A percentile compares a stretch with the other conserved stretches of the same genome.
phyloP scores from a whole-genome alignment of 2,329 filamentous ascomycete genomes.

The Didymella lethalis region DNA sequence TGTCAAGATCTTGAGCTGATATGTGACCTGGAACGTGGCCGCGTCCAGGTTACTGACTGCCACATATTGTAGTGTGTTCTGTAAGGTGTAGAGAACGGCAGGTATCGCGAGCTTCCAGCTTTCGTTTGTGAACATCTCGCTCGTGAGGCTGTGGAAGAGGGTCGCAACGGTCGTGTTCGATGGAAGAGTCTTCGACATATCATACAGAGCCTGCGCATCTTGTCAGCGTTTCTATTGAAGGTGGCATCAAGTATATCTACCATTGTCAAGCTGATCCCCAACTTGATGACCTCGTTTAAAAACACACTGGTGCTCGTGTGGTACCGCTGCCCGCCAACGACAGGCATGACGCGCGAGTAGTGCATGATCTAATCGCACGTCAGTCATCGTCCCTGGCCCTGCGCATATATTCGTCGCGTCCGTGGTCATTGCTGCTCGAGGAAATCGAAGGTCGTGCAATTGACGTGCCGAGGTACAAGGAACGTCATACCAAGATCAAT shows the following conservation, averaged over 20 bases:
- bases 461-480: conserved; percentile 12
- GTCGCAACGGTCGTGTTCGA: conserved; percentile 81
- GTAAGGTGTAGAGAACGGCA: conserved; percentile 85
- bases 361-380: conserved; percentile 75
- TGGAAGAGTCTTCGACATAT: conserved; percentile 79
- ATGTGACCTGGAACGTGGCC: conserved; percentile 91
- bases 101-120: conserved; percentile 95
- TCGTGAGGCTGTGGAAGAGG: conserved; percentile 80
- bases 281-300: conserved; percentile 89
- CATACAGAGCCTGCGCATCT: conserved; percentile 70
- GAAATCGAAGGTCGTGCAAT: conserved; percentile 6
- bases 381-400: conserved; percentile 13
- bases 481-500: conserved; percentile 69
- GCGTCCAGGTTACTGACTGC: conserved; percentile 90
- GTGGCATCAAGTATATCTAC: conserved; percentile 12
- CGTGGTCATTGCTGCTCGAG: neutral
- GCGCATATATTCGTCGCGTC: neutral
- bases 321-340: conserved; percentile 82
- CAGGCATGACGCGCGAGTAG: conserved; percentile 94
- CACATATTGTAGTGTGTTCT: conserved; percentile 93
- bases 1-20: conserved; percentile 92
- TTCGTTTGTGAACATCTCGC: conserved; percentile 84
- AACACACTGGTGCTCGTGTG: conserved; percentile 94
- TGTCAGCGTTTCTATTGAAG: conserved; percentile 3
- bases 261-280: conserved; percentile 84